These are phyloP conservation scores for Penicillium crystallinum DNA, from an alignment of 495 filamentous ascomycete genomes.

Conservation along the genomic window DNA sequence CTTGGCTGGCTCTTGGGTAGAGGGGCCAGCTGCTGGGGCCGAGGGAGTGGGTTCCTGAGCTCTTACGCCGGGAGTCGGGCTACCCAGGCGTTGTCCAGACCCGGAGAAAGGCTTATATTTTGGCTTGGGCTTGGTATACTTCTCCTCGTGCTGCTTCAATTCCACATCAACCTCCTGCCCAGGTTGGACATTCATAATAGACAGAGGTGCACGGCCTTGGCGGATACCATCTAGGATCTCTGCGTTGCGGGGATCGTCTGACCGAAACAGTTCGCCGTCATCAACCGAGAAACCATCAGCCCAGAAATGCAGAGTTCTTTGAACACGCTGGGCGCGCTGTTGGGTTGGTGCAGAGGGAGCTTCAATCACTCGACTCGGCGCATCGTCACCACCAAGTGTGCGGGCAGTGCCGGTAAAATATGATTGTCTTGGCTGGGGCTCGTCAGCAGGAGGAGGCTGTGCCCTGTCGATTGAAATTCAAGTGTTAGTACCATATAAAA, in stretches of 20 bases:
- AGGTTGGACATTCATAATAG: slow-evolving; percentile 79
- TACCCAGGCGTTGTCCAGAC: slow-evolving; percentile 80
- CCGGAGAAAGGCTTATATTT: slow-evolving; percentile 85
- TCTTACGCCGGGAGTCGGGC: slow-evolving; percentile 69
- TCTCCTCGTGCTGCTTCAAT: slow-evolving; percentile 77
- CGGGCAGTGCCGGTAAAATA: slow-evolving; percentile 77
- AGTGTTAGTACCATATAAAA: background rate
- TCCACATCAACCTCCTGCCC: slow-evolving; percentile 90
- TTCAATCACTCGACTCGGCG: slow-evolving; percentile 66
- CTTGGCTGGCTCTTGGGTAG: slow-evolving; percentile 34
- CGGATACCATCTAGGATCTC: slow-evolving; percentile 80
- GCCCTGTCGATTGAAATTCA: slow-evolving; percentile 45
- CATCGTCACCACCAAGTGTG: slow-evolving; percentile 86
- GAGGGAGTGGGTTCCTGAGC: slow-evolving; percentile 35
- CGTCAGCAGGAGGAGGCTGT: slow-evolving; percentile 53
- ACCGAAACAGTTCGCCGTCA: slow-evolving; percentile 83
- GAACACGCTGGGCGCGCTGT: slow-evolving; percentile 46
- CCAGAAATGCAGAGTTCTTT: slow-evolving; percentile 84
- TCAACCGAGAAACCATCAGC: slow-evolving; percentile 91
- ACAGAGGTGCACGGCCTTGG: slow-evolving; percentile 76
- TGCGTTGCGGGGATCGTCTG: slow-evolving; percentile 82
- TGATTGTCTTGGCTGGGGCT: slow-evolving; percentile 46
- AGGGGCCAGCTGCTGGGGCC: slow-evolving; percentile 27
- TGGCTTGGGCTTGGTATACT: slow-evolving; percentile 76
- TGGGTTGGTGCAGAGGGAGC: slow-evolving; percentile 49